These are phyloP conservation scores for Corynespora cassiicola DNA, from an alignment of 2,329 filamentous ascomycete species.

Conservation along the genomic window DNA sequence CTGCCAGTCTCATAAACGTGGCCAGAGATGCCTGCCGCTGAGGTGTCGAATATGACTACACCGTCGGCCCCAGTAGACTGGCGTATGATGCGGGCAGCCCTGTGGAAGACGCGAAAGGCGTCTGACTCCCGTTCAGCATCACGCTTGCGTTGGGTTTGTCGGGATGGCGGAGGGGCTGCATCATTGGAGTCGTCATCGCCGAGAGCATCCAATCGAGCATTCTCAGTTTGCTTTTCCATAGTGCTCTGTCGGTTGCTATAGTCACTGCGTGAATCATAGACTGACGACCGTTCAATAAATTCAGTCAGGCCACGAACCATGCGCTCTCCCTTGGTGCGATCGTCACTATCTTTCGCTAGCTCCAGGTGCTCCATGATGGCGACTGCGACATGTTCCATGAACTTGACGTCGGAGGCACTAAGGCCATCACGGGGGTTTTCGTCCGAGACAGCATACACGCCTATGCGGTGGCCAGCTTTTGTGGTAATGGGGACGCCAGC, in stretches of 20 bases:
- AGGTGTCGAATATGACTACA: conserved; percentile 44
- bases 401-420: conserved; percentile 30
- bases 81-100: conserved; percentile 43
- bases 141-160: conserved; percentile 26
- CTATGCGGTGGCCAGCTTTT: conserved; percentile 35
- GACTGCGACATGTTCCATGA: conserved; percentile 38
- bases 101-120: conserved; percentile 37
- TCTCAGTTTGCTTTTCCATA: conserved; percentile 43
- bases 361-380: conserved; percentile 42
- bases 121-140: conserved; percentile 28
- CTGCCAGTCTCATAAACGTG: conserved; percentile 28
- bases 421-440: conserved; percentile 32
- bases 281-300: conserved; percentile 38
- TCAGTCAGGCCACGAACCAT: conserved; percentile 43
- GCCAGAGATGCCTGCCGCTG: conserved; percentile 33
- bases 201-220: conserved; percentile 34
- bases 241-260: conserved; percentile 23
- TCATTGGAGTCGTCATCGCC: conserved; percentile 25
- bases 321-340: conserved; percentile 32
- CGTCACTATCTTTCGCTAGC: conserved; percentile 32
- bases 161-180: conserved; percentile 11
- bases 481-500: conserved; percentile 40
- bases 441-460: conserved; percentile 39
- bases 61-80: conserved; percentile 40
- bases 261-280: conserved; percentile 25